Conservation (phyloP, 2,329 filamentous ascomycete genomes). For the Trichoderma sp. region DNA sequence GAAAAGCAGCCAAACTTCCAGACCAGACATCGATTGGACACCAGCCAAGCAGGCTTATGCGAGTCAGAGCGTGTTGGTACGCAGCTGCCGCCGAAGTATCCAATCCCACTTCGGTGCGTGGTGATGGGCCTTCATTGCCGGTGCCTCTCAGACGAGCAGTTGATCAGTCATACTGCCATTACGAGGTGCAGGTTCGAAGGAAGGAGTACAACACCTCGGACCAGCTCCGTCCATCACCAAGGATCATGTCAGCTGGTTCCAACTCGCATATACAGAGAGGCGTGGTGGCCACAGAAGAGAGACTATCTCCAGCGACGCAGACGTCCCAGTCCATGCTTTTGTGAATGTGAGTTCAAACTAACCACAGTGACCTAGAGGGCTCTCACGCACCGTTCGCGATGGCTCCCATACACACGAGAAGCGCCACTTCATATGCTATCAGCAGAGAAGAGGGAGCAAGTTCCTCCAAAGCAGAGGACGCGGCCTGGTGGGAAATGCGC, state of each 20-base stretch:
- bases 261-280: background rate
- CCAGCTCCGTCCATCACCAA: background rate
- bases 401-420: background rate
- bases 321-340: background rate
- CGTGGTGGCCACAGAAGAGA: background rate
- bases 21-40: background rate
- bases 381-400: constrained; percentile 1
- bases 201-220: background rate
- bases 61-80: background rate
- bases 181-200: background rate
- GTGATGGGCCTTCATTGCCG: background rate
- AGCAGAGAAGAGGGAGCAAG: background rate
- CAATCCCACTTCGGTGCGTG: too few species aligned
- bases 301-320: background rate
- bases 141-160: background rate
- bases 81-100: background rate
- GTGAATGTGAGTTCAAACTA: background rate
- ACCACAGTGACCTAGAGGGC: constrained; percentile 5
- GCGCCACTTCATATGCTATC: background rate
- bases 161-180: constrained; percentile 5
- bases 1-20: background rate
- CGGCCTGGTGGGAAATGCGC: background rate
- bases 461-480: background rate
- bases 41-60: background rate
- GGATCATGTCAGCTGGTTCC: background rate